Conservation (phyloP, 331 rosid species). For the Malus hybrid region DNA sequence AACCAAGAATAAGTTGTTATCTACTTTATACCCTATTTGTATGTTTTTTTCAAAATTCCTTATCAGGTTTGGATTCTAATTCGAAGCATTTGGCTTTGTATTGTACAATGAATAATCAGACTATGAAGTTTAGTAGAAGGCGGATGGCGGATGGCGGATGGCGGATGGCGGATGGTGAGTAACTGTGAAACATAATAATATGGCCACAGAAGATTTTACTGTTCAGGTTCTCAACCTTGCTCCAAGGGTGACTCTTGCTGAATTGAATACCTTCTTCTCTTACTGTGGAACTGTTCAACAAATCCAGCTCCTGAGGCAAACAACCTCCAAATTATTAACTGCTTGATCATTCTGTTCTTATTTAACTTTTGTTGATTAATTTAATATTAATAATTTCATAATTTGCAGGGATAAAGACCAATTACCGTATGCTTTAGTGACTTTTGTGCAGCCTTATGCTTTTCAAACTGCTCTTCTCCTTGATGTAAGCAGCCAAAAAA, state of each 20-base stretch:
- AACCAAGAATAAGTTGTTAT: too few species aligned
- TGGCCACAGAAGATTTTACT: neutral
- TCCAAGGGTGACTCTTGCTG: neutral
- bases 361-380: neutral
- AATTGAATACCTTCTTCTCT: conserved; percentile 16
- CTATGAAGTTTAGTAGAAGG: too few species aligned
- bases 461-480: conserved; percentile 32
- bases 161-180: neutral
- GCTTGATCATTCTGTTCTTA: neutral
- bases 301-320: conserved; percentile 12
- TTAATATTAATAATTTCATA: neutral
- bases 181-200: neutral
- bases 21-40: neutral
- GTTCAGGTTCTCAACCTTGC: conserved; percentile 20
- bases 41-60: neutral
- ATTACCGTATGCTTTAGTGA: conserved; percentile 14
- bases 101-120: neutral
- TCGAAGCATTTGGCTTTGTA: neutral
- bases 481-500: neutral
- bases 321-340: neutral
- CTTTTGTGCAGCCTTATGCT: conserved; percentile 27
- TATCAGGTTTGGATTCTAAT: neutral
- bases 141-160: too few species aligned
- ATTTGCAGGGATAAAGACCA: conserved; percentile 3
- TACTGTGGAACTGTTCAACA: conserved; percentile 20